Evolutionary conservation across 2,329 filamentous ascomycete genomes (phyloP).

Genomic region (Dothiorella sarmentorum): DNA sequence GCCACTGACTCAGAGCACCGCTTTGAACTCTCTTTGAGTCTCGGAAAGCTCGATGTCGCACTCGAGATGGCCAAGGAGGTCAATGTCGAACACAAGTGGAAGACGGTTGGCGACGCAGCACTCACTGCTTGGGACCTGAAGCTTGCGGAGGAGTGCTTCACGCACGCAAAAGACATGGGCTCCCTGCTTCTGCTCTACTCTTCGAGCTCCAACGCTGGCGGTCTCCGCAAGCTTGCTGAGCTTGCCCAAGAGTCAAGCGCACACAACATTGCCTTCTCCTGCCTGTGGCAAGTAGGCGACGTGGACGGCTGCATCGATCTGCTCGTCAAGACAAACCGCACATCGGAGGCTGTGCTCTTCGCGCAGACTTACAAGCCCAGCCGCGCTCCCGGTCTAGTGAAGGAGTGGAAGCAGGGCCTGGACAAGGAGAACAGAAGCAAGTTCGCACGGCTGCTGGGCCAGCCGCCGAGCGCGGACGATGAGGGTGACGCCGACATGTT

Average conservation of each 20-base stretch:
- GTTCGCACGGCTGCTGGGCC: constrained; percentile 76
- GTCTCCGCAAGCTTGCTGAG: constrained; percentile 66
- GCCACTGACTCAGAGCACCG: constrained; percentile 95
- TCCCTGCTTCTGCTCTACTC: constrained; percentile 85
- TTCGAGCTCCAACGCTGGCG: constrained; percentile 74
- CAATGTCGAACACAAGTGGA: constrained; percentile 96
- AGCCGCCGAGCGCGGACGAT: constrained; percentile 63
- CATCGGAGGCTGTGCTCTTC: constrained; percentile 85
- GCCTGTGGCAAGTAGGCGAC: constrained; percentile 82
- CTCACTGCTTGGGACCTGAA: constrained; percentile 80
- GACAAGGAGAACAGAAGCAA: constrained; percentile 84
- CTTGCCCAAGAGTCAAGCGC: constrained; percentile 74
- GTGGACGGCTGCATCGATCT: constrained; percentile 77
- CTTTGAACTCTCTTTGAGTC: constrained; percentile 82
- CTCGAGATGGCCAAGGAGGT: constrained; percentile 78
- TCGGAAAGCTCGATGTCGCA: constrained; percentile 82
- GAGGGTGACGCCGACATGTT: constrained; percentile 75
- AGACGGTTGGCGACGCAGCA: constrained; percentile 90
- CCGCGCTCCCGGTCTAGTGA: constrained; percentile 62
- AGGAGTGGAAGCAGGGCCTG: constrained; percentile 76
- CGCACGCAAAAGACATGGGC: constrained; percentile 83
- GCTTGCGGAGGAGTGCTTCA: constrained; percentile 90
- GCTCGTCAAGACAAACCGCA: constrained; percentile 71
- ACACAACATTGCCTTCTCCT: constrained; percentile 91
- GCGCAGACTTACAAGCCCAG: constrained; percentile 94